Conservation (phyloP, 495 filamentous ascomycete genomes). For the Talaromyces borbonicus region DNA sequence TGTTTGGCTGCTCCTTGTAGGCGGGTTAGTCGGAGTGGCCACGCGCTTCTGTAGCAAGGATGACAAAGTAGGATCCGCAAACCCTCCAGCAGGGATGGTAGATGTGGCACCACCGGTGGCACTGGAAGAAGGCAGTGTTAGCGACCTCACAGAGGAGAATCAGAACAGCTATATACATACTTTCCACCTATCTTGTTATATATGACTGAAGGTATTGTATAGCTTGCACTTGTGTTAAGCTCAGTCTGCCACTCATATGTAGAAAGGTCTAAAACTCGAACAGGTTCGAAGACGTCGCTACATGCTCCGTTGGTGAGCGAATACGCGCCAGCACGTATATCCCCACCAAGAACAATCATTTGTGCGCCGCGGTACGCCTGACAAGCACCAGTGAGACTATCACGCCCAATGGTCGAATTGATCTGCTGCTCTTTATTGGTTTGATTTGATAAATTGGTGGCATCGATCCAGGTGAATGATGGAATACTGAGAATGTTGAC, state of each 20-base stretch:
- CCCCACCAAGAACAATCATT: slow-evolving; percentile 4
- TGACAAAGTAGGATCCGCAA: neutral
- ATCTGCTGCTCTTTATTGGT: neutral
- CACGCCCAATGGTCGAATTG: slow-evolving; percentile 1
- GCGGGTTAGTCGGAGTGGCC: neutral
- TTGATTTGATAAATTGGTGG: neutral
- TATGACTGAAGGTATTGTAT: neutral
- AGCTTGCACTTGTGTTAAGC: neutral
- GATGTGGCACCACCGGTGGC: slow-evolving; percentile 1
- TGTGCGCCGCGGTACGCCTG: neutral
- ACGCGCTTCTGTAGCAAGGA: slow-evolving; percentile 1
- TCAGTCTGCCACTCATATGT: neutral
- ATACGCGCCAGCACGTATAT: neutral
- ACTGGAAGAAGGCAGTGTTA: neutral
- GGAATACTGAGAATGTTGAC: slow-evolving; percentile 1
- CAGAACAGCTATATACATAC: neutral
- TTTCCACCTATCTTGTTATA: neutral
- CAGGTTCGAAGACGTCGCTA: neutral
- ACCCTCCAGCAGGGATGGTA: neutral
- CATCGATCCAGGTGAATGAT: slow-evolving; percentile 5
- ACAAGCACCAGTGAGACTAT: slow-evolving; percentile 1
- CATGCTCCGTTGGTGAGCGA: neutral
- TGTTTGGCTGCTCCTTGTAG: neutral
- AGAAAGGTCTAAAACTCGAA: neutral
- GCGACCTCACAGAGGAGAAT: neutral